phyloP scores from a whole-genome alignment of 805 yeast genomes.

The Candida incommunis region DNA sequence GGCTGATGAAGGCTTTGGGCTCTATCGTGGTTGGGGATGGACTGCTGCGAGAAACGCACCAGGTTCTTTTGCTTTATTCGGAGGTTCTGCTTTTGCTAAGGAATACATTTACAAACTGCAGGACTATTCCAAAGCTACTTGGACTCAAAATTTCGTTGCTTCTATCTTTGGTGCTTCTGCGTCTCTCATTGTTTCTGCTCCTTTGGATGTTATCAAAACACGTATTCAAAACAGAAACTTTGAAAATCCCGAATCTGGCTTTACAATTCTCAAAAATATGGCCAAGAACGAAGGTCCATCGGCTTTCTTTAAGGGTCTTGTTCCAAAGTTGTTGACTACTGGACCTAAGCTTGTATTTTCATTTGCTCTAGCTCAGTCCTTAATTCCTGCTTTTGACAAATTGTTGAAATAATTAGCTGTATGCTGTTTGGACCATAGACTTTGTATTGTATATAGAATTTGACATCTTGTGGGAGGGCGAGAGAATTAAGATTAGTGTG shows the following conservation, averaged over 20 bases:
- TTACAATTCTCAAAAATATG: constrained; percentile 87
- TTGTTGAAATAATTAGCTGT: constrained; percentile 27
- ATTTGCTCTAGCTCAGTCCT: constrained; percentile 93
- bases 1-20: constrained; percentile 80
- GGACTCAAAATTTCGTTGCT: constrained; percentile 89
- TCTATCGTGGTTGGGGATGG: constrained; percentile 99
- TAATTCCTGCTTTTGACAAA: constrained; percentile 91
- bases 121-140: constrained; percentile 85
- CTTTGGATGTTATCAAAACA: constrained; percentile 94
- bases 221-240: constrained; percentile 95
- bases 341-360: constrained; percentile 97
- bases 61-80: constrained; percentile 93
- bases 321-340: constrained; percentile 91
- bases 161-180: constrained; percentile 96
- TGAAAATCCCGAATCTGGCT: constrained; percentile 89
- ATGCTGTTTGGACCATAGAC: constrained; percentile 2
- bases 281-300: constrained; percentile 78
- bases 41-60: constrained; percentile 99
- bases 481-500: too few relatives aligned
- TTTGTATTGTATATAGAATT: background rate
- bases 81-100: constrained; percentile 98
- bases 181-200: constrained; percentile 92
- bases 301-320: constrained; percentile 90
- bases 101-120: constrained; percentile 78
- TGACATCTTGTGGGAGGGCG: background rate